phyloP scores from a whole-genome alignment of 108 stramenopile species.

The Epipyxis sp. region DNA sequence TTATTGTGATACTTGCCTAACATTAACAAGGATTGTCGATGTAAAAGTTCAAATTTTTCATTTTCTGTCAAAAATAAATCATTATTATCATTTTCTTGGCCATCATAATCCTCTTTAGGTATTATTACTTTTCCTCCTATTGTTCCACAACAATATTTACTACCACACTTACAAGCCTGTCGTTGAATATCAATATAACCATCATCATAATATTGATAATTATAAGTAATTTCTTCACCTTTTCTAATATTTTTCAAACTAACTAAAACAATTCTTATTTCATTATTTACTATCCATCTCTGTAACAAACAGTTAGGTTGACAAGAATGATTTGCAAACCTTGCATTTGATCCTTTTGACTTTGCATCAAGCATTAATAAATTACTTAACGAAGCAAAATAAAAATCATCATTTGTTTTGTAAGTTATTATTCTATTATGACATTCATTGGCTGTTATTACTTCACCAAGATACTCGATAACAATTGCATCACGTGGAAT shows the following conservation, averaged over 20 bases:
- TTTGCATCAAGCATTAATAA: constrained; percentile 46
- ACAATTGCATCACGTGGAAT: constrained; percentile 40
- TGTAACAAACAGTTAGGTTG: constrained; percentile 51
- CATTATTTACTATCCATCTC: constrained; percentile 46
- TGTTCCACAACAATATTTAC: neutral
- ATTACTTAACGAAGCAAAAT: constrained; percentile 51
- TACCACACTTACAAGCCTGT: constrained; percentile 18
- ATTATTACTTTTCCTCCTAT: too few relatives aligned
- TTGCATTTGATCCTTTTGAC: constrained; percentile 50
- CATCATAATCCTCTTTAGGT: too few relatives aligned
- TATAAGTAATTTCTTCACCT: constrained; percentile 35
- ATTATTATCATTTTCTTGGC: too few relatives aligned
- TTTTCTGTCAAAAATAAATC: too few relatives aligned
- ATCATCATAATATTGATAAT: neutral
- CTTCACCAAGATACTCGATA: constrained; percentile 51
- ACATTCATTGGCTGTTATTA: constrained; percentile 47
- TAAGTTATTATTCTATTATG: constrained; percentile 37
- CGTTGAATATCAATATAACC: neutral
- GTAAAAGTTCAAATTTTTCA: too few relatives aligned
- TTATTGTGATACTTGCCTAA: too few relatives aligned
- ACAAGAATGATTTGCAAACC: constrained; percentile 57
- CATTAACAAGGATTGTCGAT: too few relatives aligned
- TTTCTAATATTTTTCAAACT: constrained; percentile 11
- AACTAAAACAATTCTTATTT: constrained; percentile 41
- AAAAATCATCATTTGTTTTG: constrained; percentile 38